These are phyloP conservation scores for Mycena capillaripes DNA, from an alignment of 768 basidiomycete species.

Conservation along the genomic window DNA sequence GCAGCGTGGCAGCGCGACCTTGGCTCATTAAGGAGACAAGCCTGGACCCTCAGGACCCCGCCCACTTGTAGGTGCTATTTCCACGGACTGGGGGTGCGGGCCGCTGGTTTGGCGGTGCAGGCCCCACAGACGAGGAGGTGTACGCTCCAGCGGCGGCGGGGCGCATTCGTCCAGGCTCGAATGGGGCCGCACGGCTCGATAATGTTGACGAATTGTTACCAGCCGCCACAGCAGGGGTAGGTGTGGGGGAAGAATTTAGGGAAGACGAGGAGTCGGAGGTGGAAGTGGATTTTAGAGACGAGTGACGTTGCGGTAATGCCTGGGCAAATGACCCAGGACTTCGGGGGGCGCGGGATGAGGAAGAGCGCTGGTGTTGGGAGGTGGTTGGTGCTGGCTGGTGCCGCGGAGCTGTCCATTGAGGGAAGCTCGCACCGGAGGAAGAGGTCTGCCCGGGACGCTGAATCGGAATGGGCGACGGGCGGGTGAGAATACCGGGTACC, in stretches of 20 bases:
- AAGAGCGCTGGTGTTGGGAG: conserved; percentile 40
- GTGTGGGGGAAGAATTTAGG: conserved; percentile 32
- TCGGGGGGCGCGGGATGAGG: conserved; percentile 42
- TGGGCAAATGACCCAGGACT: conserved; percentile 40
- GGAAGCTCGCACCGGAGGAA: conserved; percentile 4
- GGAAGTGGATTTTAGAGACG: conserved; percentile 44
- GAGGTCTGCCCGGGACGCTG: conserved; percentile 26
- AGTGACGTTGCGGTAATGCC: conserved; percentile 43
- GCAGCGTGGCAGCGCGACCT: neutral
- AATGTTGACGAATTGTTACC: conserved; percentile 50
- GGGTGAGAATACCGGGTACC: neutral
- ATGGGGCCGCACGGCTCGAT: conserved; percentile 68
- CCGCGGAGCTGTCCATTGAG: conserved; percentile 25
- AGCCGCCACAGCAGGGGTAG: conserved; percentile 37
- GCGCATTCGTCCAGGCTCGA: conserved; percentile 58
- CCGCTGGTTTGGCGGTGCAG: conserved; percentile 21
- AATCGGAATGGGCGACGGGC: conserved; percentile 32
- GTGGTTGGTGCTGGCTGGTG: conserved; percentile 21
- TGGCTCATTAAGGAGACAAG: neutral
- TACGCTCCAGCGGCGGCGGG: neutral
- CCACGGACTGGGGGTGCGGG: neutral
- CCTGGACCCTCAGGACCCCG: neutral
- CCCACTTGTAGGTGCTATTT: conserved; percentile 19
- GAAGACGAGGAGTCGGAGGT: conserved; percentile 37
- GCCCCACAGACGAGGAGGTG: neutral